phyloP scores from a whole-genome alignment of 768 basidiomycete genomes.

The Udeniomyces megalosporus region DNA sequence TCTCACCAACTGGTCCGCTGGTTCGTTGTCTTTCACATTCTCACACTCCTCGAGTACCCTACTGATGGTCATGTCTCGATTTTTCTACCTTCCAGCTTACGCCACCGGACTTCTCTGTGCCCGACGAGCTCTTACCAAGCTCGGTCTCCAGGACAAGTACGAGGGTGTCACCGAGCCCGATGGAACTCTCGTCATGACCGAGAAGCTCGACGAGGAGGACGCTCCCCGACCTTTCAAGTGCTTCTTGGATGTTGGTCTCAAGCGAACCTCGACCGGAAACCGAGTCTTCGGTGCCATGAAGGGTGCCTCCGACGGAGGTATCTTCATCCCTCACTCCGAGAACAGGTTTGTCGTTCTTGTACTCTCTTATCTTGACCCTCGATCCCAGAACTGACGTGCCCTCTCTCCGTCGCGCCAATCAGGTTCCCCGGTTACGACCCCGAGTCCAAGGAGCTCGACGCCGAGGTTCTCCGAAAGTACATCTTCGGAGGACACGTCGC shows the following conservation, averaged over 20 bases:
- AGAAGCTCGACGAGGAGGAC: slow-evolving; percentile 68
- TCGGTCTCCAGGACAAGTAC: slow-evolving; percentile 95
- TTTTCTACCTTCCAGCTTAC: slow-evolving; percentile 45
- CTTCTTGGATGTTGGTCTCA: slow-evolving; percentile 96
- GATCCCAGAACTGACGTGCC: no score
- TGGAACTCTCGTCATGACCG: slow-evolving; percentile 66
- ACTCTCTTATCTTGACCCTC: neutral
- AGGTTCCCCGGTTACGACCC: slow-evolving; percentile 87
- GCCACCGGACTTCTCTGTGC: slow-evolving; percentile 91
- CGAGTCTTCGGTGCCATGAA: slow-evolving; percentile 98
- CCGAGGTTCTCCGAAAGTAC: slow-evolving; percentile 75
- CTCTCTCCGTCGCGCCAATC: no score
- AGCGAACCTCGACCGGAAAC: slow-evolving; percentile 76
- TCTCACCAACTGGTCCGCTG: slow-evolving; percentile 96
- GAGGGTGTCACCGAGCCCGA: slow-evolving; percentile 84
- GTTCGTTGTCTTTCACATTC: slow-evolving; percentile 32
- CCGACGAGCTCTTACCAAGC: slow-evolving; percentile 83
- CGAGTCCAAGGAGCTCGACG: slow-evolving; percentile 80
- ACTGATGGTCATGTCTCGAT: neutral
- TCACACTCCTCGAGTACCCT: neutral
- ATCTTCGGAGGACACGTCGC: slow-evolving; percentile 74
- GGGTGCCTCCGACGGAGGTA: slow-evolving; percentile 92
- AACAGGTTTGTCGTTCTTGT: slow-evolving; percentile 40
- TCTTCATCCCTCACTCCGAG: slow-evolving; percentile 84
- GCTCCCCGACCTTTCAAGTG: slow-evolving; percentile 97